Conservation (phyloP, 2,329 filamentous ascomycete genomes). For the Sporothrix pseudoabietina region DNA sequence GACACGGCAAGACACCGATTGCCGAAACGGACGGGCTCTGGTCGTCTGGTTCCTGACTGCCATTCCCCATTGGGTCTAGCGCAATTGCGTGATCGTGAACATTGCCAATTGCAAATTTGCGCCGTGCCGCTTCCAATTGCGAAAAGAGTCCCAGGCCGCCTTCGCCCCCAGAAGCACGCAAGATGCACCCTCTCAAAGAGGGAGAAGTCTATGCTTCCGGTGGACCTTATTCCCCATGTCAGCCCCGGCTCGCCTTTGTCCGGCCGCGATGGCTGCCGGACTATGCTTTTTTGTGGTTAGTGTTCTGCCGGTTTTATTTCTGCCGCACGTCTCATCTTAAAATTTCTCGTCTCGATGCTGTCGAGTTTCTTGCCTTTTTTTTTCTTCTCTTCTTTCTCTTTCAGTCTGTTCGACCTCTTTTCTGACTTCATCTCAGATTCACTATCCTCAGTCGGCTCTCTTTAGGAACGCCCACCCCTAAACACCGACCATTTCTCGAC, state of each 20-base stretch:
- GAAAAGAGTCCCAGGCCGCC: conserved; percentile 13
- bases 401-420: not conserved
- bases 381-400: conserved; percentile 5
- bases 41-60: not conserved
- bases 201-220: not conserved
- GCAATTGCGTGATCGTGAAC: conserved; percentile 37
- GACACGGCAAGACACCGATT: conserved; percentile 25
- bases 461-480: not conserved
- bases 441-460: not conserved
- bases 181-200: not conserved
- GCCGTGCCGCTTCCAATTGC: conserved; percentile 23
- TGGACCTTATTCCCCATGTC: conserved; percentile 17
- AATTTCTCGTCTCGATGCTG: conserved; percentile 19
- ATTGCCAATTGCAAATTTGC: conserved; percentile 25
- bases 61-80: conserved; percentile 27
- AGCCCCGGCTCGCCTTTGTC: conserved; percentile 21
- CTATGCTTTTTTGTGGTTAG: conserved; percentile 21
- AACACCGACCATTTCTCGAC: not conserved
- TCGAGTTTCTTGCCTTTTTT: not conserved
- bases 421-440: not conserved
- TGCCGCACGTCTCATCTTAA: conserved; percentile 20
- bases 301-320: conserved; percentile 20
- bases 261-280: conserved; percentile 26
- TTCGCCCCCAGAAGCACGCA: conserved; percentile 19
- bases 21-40: conserved; percentile 22